Evolutionary conservation across 306 rosid species (phyloP).

Genomic region (Quercus berberidifolia): DNA sequence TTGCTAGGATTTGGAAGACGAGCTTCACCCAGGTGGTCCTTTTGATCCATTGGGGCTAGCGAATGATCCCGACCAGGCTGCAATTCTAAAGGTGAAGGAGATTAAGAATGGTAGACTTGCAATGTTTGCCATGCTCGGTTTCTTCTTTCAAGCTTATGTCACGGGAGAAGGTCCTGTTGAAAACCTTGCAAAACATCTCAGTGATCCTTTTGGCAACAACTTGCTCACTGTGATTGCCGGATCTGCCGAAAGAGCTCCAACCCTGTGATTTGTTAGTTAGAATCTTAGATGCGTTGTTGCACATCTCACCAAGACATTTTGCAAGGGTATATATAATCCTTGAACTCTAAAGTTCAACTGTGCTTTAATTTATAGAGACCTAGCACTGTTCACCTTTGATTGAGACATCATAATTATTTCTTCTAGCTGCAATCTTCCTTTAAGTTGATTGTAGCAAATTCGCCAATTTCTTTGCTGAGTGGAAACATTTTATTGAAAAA

Average conservation of each 20-base stretch:
- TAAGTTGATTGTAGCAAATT: background rate
- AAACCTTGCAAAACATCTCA: constrained; percentile 94
- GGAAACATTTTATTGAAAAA: too few relatives aligned
- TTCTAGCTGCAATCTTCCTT: background rate
- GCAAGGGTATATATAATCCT: constrained; percentile 32
- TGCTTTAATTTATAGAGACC: constrained; percentile 16
- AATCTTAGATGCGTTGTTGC: constrained; percentile 42
- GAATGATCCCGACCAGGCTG: constrained; percentile 94
- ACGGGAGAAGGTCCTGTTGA: constrained; percentile 99
- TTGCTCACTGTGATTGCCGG: constrained; percentile 90
- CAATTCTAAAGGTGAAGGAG: constrained; percentile 91
- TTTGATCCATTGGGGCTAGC: constrained; percentile 96
- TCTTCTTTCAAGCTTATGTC: constrained; percentile 87
- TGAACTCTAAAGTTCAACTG: constrained; percentile 21
- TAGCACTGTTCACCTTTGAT: background rate
- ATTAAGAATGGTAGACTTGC: constrained; percentile 97
- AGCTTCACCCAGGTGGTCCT: constrained; percentile 99
- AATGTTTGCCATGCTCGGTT: constrained; percentile 97
- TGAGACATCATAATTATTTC: background rate
- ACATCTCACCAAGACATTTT: constrained; percentile 33
- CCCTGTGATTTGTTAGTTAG: constrained; percentile 50
- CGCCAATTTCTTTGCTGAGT: background rate
- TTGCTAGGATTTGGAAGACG: constrained; percentile 79
- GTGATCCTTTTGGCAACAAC: constrained; percentile 97
- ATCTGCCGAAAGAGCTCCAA: constrained; percentile 78